phyloP scores from a whole-genome alignment of 441 rosid species.

The Populus hybrid region DNA sequence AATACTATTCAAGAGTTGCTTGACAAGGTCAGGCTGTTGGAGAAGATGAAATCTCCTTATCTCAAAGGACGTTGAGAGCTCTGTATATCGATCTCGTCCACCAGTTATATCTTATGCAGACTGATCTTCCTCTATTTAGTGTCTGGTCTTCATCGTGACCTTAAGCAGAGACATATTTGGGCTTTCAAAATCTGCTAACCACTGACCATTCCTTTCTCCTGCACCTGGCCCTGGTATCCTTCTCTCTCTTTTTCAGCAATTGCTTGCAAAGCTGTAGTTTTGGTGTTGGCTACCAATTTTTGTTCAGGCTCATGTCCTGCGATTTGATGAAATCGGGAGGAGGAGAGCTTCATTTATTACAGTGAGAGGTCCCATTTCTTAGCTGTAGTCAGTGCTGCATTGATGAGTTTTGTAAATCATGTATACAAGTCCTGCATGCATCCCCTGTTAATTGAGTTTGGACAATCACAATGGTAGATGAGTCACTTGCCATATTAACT shows the following conservation, averaged over 20 bases:
- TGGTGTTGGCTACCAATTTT: neutral
- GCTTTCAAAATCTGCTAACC: neutral
- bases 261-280: neutral
- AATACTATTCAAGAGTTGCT: slow-evolving; percentile 43
- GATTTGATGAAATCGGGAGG: neutral
- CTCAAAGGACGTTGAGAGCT: slow-evolving; percentile 8
- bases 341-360: neutral
- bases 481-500: neutral
- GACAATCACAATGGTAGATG: neutral
- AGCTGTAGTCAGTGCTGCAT: neutral
- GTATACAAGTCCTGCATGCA: neutral
- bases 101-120: neutral
- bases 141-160: neutral
- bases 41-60: slow-evolving; percentile 33
- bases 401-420: neutral
- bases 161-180: neutral
- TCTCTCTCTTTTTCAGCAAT: neutral
- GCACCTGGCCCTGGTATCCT: neutral
- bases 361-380: neutral
- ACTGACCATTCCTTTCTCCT: neutral
- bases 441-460: neutral
- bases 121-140: neutral
- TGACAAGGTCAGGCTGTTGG: slow-evolving; percentile 49
- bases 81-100: neutral
- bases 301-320: neutral